Evolutionary conservation across 2,329 filamentous ascomycete genomes (phyloP).

Genomic region (Chaetomium sp.): DNA sequence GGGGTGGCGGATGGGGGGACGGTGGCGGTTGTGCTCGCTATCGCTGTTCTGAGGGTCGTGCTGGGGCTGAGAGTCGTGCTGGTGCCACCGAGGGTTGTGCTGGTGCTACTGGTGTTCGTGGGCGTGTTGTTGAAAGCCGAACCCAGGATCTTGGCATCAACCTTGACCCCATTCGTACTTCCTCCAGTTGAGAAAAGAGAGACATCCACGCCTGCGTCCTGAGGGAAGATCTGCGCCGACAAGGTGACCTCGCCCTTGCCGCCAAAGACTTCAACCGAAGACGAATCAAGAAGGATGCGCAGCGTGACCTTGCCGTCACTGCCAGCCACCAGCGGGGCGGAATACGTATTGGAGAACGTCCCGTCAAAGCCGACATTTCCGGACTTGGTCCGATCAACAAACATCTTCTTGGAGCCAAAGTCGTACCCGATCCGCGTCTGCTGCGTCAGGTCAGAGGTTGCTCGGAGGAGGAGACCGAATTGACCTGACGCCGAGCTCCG

Average conservation of each 20-base stretch:
- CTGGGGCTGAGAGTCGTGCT: background rate
- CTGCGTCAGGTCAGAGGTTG: slow-evolving; percentile 2
- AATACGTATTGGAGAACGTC: slow-evolving; percentile 2
- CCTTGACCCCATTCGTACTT: slow-evolving; percentile 1
- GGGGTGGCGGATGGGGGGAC: background rate
- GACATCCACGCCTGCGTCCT: background rate
- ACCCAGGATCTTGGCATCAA: slow-evolving; percentile 2
- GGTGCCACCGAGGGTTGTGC: background rate
- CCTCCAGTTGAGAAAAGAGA: slow-evolving; percentile 1
- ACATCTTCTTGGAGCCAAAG: slow-evolving; percentile 1
- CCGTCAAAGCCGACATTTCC: slow-evolving; percentile 6
- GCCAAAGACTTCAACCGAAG: slow-evolving; percentile 5
- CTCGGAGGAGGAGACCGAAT: slow-evolving; percentile 1
- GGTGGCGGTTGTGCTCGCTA: background rate
- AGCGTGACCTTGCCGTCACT: slow-evolving; percentile 1
- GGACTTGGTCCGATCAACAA: slow-evolving; percentile 6
- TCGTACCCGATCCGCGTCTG: slow-evolving; percentile 5
- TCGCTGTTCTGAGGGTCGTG: background rate
- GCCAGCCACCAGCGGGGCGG: background rate
- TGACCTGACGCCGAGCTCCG: slow-evolving; percentile 1
- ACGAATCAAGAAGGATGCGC: slow-evolving; percentile 4
- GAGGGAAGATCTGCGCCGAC: slow-evolving; percentile 4
- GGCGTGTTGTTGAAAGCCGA: background rate
- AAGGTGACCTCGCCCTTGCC: slow-evolving; percentile 4
- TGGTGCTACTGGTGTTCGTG: background rate